Evolutionary conservation across 2,329 filamentous ascomycete genomes (phyloP).

Genomic region (Clonostachys solani): DNA sequence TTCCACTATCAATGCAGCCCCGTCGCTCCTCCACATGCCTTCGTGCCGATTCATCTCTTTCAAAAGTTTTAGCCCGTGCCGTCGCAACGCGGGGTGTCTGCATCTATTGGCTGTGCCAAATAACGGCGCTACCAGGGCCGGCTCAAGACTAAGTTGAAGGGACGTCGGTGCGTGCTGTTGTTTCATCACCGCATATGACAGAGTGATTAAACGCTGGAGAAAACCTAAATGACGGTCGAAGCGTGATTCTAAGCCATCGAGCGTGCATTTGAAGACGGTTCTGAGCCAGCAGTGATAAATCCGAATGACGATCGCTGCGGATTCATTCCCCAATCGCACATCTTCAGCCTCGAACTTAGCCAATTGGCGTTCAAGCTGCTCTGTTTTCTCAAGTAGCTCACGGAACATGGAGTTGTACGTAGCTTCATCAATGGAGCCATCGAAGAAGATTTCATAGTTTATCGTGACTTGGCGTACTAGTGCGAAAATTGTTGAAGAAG

Average conservation of each 20-base stretch:
- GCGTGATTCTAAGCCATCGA: not conserved
- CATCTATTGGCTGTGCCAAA: slow-evolving; percentile 19
- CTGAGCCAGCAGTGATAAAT: slow-evolving; percentile 20
- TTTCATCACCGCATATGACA: slow-evolving; percentile 1
- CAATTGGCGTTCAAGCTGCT: not conserved
- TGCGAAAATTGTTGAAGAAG: not conserved
- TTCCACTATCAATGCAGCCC: slow-evolving; percentile 8
- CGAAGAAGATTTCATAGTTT: slow-evolving; percentile 1
- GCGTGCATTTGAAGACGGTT: slow-evolving; percentile 7
- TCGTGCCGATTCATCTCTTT: slow-evolving; percentile 6
- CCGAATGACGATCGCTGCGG: slow-evolving; percentile 8
- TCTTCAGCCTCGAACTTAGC: not conserved
- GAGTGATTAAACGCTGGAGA: slow-evolving; percentile 17
- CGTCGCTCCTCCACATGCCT: slow-evolving; percentile 17
- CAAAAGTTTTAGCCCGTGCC: slow-evolving; percentile 7
- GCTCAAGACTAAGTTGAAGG: slow-evolving; percentile 18
- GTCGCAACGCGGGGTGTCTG: slow-evolving; percentile 19
- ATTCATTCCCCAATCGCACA: no score
- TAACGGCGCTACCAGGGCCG: slow-evolving; percentile 20
- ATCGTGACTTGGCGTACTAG: slow-evolving; percentile 1
- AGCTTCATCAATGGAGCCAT: not conserved
- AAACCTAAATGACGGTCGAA: slow-evolving; percentile 15
- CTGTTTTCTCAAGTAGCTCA: not conserved
- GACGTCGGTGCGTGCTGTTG: not conserved
- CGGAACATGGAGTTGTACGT: not conserved